Evolutionary conservation across 352 stramenopile genomes (phyloP).

Genomic region (Pythium rishiriense): DNA sequence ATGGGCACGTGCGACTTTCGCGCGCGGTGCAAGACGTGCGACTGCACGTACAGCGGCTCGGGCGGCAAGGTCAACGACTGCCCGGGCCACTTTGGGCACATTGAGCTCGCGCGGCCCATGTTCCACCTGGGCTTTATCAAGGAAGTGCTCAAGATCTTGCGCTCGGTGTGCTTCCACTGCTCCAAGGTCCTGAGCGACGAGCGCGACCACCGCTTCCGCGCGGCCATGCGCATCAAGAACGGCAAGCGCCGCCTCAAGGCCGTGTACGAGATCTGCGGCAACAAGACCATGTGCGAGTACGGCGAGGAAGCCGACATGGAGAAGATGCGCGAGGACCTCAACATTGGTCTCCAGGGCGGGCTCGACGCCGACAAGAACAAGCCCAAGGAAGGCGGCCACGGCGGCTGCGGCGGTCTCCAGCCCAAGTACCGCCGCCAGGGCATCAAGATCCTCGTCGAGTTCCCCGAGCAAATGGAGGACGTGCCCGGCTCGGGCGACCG

Average conservation of each 20-base stretch:
- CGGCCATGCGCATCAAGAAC: conserved; percentile 87
- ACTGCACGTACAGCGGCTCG: conserved; percentile 91
- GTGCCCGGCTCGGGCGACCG: conserved; percentile 93
- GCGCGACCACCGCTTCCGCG: conserved; percentile 74
- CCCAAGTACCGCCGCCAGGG: conserved; percentile 97
- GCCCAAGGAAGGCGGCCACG: conserved; percentile 77
- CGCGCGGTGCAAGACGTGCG: conserved; percentile 90
- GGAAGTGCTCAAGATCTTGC: conserved; percentile 92
- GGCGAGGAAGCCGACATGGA: conserved; percentile 86
- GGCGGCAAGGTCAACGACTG: conserved; percentile 96
- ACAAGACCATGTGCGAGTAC: conserved; percentile 89
- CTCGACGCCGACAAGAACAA: conserved; percentile 79
- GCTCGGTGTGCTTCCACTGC: conserved; percentile 98
- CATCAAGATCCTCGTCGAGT: conserved; percentile 95
- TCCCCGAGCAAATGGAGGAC: conserved; percentile 94
- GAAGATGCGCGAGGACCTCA: conserved; percentile 87
- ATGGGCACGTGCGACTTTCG: conserved; percentile 94
- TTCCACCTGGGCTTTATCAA: conserved; percentile 99
- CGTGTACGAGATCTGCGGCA: conserved; percentile 94
- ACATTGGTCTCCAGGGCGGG: conserved; percentile 82
- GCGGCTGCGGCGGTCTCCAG: conserved; percentile 83
- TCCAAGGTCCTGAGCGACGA: conserved; percentile 94
- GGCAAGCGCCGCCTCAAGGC: conserved; percentile 91
- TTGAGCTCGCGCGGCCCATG: conserved; percentile 96
- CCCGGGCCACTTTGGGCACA: conserved; percentile 99